Evolutionary conservation across 106 monocot genomes (phyloP), one percentile per base, ranked within the genome.

Genomic region (Allium cepa): DNA sequence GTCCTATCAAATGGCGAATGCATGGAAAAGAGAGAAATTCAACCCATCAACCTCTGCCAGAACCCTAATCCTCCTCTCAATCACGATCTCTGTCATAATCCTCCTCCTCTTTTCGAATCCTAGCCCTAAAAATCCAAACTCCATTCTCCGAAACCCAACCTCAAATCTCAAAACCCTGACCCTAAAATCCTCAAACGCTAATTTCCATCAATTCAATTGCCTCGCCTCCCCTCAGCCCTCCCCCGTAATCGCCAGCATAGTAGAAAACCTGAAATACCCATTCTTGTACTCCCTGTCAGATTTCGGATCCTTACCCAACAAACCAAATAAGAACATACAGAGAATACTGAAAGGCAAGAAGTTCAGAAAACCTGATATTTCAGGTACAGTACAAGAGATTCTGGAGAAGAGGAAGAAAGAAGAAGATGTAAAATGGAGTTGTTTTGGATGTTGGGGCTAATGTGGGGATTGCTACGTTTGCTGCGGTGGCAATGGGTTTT

Each of bases 271-370:
- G n/a, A 27, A 12, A 12, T 73, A 77, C 63, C 97, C 92, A 9
- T 99, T 99, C 71, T 66, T 99, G 50, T 99, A 73, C 87, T 99
- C 97, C 26, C 82, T 99, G 68, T 73, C 97, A 50, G 97, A 99
- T 74, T 72, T 99, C 68, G 97, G 97, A 3, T 49, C 74, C n/a
- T 82, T 99, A 49, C 97, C 97, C 12, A 92, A 92, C 2, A 88
- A 87, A 70, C 97, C 97, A 17, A 92, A 99, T 76, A 99, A 99
- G 76, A 99, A 92, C 87, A 99, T 99, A 15, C 68, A 68, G 53
- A 75, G 97, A 16, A 75, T 99, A 72, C 81, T 99, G 28, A 99
- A 99, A 63, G 90, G 97, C 9, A 99, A 92, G 80, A 75, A 62
- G 59, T 99, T 99, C 72, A 77, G 97, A 26, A 73, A 66, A 45